Evolutionary conservation across 2,329 filamentous ascomycete species (phyloP), one percentile per base, ranked within the genome.

Genomic region (Colletotrichum sp.): DNA sequence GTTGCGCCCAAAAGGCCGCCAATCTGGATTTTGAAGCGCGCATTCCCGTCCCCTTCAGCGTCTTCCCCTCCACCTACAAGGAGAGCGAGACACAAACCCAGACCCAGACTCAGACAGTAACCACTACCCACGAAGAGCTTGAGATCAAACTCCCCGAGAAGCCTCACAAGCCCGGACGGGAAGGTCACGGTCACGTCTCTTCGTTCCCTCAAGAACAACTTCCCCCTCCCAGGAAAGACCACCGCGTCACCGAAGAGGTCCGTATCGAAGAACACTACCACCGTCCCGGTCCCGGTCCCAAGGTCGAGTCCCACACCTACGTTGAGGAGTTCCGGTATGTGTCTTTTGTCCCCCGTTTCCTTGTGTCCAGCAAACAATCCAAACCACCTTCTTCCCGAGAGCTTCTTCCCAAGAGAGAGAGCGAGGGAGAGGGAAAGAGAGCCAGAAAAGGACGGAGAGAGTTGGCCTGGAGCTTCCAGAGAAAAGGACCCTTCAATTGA

Each of bases 21-120:
- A 98, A 95, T 90, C 96, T 98, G 96, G 96, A 98, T 95, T 98
- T 98, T 97, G 96, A 98, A 94, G 95, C 96, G 89, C 94, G 95
- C 88, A 94, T 98, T 88, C 95, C 96, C 91, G 97, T 98, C 89
- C 96, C 96, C 89, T 98, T 98, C 93, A 98, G 95, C 94, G 94
- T 98, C 94, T 98, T 98, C 93, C 96, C 96, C 90, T 98, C 95
- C 87, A 95, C 95, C 88, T 98, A 98, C 92, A 92, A 94, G 86
- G 89, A 89, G 85, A 84, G 84, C 82, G 84, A 81, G 75, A 82
- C 81, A 70, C 76, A 78, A 70, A 81, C 80, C 55, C 67, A 73
- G 47, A 72, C 75, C 88, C 89, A 89, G 86, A 89, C 87, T 88
- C 89, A 89, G 86, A 89, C 87, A 83, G 68, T 73, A 68, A 73